phyloP scores from a whole-genome alignment of 345 rosid species.

The Salix purpurea region DNA sequence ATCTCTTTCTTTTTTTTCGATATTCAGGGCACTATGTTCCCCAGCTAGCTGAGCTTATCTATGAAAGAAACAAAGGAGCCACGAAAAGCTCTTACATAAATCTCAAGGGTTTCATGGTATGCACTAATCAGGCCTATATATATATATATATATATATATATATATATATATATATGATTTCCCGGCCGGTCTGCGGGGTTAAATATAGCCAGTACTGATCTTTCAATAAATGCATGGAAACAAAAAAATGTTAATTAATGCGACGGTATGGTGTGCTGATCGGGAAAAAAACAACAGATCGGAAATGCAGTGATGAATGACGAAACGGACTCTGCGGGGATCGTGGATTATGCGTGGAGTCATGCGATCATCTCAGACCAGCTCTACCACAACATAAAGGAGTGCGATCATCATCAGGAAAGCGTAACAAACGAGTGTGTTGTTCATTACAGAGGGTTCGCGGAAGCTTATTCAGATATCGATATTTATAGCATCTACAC shows the following conservation, averaged over 20 bases:
- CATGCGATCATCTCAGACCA: slow-evolving; percentile 72
- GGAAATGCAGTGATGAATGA: slow-evolving; percentile 73
- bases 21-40: slow-evolving; percentile 72
- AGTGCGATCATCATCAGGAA: slow-evolving; percentile 22
- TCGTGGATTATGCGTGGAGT: slow-evolving; percentile 69
- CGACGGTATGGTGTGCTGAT: too few relatives aligned
- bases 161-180: too few relatives aligned
- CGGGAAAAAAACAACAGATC: slow-evolving; percentile 29
- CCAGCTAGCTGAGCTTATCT: slow-evolving; percentile 66
- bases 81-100: slow-evolving; percentile 40
- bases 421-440: slow-evolving; percentile 16
- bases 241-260: not conserved
- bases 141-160: too few relatives aligned
- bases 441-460: slow-evolving; percentile 23
- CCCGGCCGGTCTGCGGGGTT: too few relatives aligned
- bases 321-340: slow-evolving; percentile 45
- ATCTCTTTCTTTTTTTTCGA: too few relatives aligned
- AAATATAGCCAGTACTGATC: too few relatives aligned
- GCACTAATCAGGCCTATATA: not conserved
- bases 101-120: slow-evolving; percentile 75
- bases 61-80: slow-evolving; percentile 46
- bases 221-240: too few relatives aligned
- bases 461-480: slow-evolving; percentile 44
- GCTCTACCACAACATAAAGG: slow-evolving; percentile 38
- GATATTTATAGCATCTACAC: slow-evolving; percentile 67